Evolutionary conservation across 176 grass and related monocot genomes (phyloP).

Genomic region (Pontederia paniculata): DNA sequence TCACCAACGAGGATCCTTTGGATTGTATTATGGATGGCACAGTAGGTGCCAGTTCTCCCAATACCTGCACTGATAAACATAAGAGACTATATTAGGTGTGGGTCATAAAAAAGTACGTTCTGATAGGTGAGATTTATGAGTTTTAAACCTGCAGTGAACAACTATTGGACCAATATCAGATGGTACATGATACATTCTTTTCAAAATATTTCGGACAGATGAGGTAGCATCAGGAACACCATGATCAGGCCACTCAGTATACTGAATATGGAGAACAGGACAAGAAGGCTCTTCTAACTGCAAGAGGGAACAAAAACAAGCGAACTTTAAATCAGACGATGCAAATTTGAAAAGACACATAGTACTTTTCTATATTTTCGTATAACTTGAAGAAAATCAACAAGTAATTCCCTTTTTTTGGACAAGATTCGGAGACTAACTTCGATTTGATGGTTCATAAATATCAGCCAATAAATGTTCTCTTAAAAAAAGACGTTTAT

Average conservation of each 20-base stretch:
- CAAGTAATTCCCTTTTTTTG: too few relatives aligned
- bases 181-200: slow-evolving; percentile 35
- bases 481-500: too few relatives aligned
- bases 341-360: background rate
- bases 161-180: slow-evolving; percentile 47
- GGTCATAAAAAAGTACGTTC: background rate
- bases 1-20: slow-evolving; percentile 67
- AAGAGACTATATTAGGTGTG: slow-evolving; percentile 14
- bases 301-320: background rate
- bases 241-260: slow-evolving; percentile 92
- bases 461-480: too few relatives aligned
- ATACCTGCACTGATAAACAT: slow-evolving; percentile 70
- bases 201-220: slow-evolving; percentile 50
- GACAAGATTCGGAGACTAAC: too few relatives aligned
- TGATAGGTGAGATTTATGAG: background rate
- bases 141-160: slow-evolving; percentile 84
- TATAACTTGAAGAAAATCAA: too few relatives aligned
- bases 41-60: slow-evolving; percentile 81
- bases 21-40: slow-evolving; percentile 70
- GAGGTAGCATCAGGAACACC: slow-evolving; percentile 45
- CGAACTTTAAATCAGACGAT: background rate
- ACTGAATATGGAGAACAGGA: slow-evolving; percentile 66
- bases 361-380: too few relatives aligned
- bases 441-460: too few relatives aligned
- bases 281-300: slow-evolving; percentile 30